These are phyloP conservation scores for Penicillium odoratum DNA, from an alignment of 495 filamentous ascomycete genomes.

Conservation along the genomic window DNA sequence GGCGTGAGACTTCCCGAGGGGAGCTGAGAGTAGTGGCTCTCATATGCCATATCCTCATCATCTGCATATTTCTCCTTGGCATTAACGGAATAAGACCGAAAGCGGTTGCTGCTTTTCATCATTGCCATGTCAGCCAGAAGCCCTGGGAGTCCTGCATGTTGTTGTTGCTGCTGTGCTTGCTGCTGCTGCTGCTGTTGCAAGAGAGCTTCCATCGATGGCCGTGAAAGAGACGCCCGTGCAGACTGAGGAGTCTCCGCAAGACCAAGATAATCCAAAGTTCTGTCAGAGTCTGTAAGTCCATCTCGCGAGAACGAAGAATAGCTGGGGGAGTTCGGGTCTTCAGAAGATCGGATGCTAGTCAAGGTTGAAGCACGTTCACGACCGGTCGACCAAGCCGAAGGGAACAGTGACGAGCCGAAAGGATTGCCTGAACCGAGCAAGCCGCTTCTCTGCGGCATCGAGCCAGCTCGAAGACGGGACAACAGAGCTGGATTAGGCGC, in stretches of 20 bases:
- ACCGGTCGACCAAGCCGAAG: constrained; percentile 74
- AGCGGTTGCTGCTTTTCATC: constrained; percentile 78
- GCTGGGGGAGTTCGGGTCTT: constrained; percentile 82
- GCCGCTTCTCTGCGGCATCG: constrained; percentile 85
- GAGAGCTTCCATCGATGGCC: constrained; percentile 46
- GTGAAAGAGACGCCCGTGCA: constrained; percentile 66
- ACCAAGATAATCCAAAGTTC: constrained; percentile 93
- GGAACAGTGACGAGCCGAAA: constrained; percentile 88
- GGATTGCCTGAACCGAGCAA: constrained; percentile 63
- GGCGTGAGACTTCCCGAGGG: constrained; percentile 72
- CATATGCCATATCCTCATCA: constrained; percentile 85
- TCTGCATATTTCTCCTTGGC: constrained; percentile 96
- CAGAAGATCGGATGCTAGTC: constrained; percentile 84
- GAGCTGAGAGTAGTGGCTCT: constrained; percentile 51
- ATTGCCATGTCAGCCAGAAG: constrained; percentile 78
- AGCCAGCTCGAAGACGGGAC: constrained; percentile 88
- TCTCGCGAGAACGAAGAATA: constrained; percentile 89
- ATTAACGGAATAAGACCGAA: constrained; percentile 97
- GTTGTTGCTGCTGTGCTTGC: constrained; percentile 60
- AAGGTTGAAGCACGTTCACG: constrained; percentile 82
- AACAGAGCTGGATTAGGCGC: constrained; percentile 67
- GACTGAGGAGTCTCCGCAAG: constrained; percentile 93
- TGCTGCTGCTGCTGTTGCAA: constrained; percentile 59
- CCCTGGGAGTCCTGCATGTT: constrained; percentile 60
- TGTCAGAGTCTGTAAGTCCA: constrained; percentile 81